Percentiles rank a stretch among this genome's conserved stretches.
phyloP scores from a whole-genome alignment of 169 alveolate genomes.

The Eimeria tenella region DNA sequence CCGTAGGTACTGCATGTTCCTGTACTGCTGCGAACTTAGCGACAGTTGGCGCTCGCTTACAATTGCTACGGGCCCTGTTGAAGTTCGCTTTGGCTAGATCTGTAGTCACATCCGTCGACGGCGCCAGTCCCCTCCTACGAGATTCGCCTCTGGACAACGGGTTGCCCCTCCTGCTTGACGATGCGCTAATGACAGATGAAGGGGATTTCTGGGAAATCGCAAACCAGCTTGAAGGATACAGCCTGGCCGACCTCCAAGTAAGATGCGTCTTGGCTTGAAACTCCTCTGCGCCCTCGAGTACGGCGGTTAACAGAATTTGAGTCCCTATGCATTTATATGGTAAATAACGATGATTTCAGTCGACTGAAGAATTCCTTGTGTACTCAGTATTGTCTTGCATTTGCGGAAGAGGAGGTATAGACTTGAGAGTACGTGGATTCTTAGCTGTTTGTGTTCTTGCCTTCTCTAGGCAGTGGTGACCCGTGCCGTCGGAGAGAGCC shows the following conservation, averaged over 20 bases:
- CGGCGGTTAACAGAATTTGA: no score
- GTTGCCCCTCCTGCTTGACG: not conserved
- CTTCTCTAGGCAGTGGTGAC: conserved; percentile 32
- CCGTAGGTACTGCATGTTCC: no score
- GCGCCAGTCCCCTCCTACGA: not conserved
- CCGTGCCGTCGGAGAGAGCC: conserved; percentile 65
- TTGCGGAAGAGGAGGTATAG: not conserved
- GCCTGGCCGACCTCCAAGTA: conserved; percentile 65
- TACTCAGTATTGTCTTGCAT: not conserved
- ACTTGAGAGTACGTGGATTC: no score
- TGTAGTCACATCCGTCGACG: not conserved
- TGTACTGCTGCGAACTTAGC: conserved; percentile 4
- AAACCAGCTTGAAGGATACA: conserved; percentile 64
- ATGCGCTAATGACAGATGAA: not conserved
- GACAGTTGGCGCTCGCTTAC: conserved; percentile 35
- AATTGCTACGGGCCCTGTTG: conserved; percentile 41
- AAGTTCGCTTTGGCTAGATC: not conserved
- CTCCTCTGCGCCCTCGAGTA: no score
- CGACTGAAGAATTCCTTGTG: no score
- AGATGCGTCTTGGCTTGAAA: not conserved
- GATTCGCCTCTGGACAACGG: not conserved
- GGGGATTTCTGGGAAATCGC: conserved; percentile 46
- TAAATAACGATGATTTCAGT: no score
- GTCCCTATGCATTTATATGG: no score
- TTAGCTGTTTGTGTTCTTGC: no score